Evolutionary conservation across 257 asterid genomes (phyloP).

Genomic region (Solanum pimpinellifolium): DNA sequence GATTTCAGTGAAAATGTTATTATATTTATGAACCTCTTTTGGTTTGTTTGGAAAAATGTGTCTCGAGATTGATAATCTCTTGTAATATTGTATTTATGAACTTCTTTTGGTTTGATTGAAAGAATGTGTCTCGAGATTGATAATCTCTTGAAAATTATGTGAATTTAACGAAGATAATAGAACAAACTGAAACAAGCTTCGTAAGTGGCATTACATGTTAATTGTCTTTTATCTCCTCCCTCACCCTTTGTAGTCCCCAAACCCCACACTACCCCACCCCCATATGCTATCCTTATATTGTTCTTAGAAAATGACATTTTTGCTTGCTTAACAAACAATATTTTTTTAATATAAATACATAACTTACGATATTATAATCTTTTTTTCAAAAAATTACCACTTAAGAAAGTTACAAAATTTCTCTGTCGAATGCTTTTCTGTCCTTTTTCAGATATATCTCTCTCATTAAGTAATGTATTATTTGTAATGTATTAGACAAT

Average conservation of each 20-base stretch:
- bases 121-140: background rate
- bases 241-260: background rate
- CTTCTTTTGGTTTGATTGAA: background rate
- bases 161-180: background rate
- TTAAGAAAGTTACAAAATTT: too few relatives aligned
- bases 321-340: background rate
- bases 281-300: background rate
- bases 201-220: background rate
- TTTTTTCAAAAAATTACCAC: too few relatives aligned
- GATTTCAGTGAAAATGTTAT: background rate
- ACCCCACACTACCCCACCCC: background rate
- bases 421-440: too few relatives aligned
- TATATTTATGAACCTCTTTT: background rate
- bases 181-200: background rate
- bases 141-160: background rate
- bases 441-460: fast-evolving
- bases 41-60: background rate
- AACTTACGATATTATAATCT: too few relatives aligned
- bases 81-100: too few relatives aligned
- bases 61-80: too few relatives aligned
- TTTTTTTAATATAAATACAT: too few relatives aligned
- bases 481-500: too few relatives aligned
- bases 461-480: too few relatives aligned
- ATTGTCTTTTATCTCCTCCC: background rate
- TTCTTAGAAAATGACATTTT: background rate